Conservation (phyloP, 495 filamentous ascomycete genomes). For the Pseudoneurospora amorphoporcata region DNA sequence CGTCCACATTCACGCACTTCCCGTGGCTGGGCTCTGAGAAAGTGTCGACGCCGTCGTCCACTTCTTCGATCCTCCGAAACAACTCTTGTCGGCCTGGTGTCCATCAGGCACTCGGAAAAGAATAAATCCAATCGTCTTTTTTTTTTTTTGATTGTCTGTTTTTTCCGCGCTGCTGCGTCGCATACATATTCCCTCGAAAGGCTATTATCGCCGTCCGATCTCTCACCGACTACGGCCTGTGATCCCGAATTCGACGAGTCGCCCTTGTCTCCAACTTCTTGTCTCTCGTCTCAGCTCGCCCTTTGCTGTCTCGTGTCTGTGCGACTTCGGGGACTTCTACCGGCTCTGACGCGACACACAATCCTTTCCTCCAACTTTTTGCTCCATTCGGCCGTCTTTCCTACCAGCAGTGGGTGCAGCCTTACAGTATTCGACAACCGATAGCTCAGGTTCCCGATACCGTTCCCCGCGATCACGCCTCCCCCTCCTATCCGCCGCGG, state of each 20-base stretch:
- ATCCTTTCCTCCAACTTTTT: neutral
- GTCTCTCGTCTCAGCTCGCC: neutral
- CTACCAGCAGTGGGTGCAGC: neutral
- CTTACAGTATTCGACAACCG: neutral
- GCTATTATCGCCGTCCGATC: neutral
- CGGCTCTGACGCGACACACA: neutral
- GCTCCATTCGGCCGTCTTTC: neutral
- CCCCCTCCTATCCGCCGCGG: neutral
- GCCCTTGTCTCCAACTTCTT: neutral
- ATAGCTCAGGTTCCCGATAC: neutral
- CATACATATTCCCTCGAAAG: neutral
- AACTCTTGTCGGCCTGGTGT: neutral
- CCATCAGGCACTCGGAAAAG: neutral
- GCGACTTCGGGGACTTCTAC: neutral
- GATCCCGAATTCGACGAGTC: neutral
- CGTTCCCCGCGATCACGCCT: neutral
- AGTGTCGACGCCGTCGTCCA: neutral
- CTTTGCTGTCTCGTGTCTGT: neutral
- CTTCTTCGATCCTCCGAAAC: neutral
- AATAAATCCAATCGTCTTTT: neutral
- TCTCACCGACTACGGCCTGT: neutral
- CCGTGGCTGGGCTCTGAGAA: neutral
- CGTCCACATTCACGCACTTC: neutral
- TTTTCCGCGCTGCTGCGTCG: neutral
- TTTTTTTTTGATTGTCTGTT: neutral